These are phyloP conservation scores for Suillus fuscotomentosus DNA, from an alignment of 768 basidiomycete genomes.

Conservation along the genomic window DNA sequence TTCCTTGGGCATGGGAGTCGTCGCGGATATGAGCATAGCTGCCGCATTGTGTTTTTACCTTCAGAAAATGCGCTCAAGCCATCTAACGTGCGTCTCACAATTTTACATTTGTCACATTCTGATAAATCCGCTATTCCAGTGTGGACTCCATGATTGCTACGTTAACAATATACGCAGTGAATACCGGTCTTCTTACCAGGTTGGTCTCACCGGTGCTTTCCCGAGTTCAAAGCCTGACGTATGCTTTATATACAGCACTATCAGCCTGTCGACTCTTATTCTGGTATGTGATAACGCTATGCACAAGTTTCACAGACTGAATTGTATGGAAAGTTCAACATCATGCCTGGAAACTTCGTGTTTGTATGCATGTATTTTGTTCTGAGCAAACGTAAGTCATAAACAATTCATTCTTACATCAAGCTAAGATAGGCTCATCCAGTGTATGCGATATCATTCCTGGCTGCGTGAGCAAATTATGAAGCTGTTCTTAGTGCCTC, in stretches of 20 bases:
- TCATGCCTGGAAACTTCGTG: slow-evolving; percentile 52
- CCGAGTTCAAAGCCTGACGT: slow-evolving; percentile 1
- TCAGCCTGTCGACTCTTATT: slow-evolving; percentile 48
- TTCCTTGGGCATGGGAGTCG: slow-evolving; percentile 47
- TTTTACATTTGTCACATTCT: background rate
- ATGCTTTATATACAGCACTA: slow-evolving; percentile 14
- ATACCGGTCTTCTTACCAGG: slow-evolving; percentile 66
- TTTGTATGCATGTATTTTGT: slow-evolving; percentile 64
- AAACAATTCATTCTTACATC: background rate
- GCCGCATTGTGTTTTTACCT: slow-evolving; percentile 53
- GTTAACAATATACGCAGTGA: slow-evolving; percentile 59
- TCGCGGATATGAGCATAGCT: slow-evolving; percentile 53
- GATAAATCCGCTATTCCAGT: slow-evolving; percentile 27
- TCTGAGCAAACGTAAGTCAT: slow-evolving; percentile 57
- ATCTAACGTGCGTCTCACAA: slow-evolving; percentile 35
- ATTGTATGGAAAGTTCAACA: slow-evolving; percentile 45
- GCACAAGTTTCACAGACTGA: background rate
- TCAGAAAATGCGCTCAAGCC: slow-evolving; percentile 50
- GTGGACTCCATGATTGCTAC: slow-evolving; percentile 56
- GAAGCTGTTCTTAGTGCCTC: background rate
- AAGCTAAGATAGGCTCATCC: slow-evolving; percentile 6
- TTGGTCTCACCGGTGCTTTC: slow-evolving; percentile 15
- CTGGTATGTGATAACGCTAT: slow-evolving; percentile 39
- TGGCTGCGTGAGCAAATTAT: slow-evolving; percentile 52
- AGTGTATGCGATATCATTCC: slow-evolving; percentile 68